phyloP scores from a whole-genome alignment of 2,329 filamentous ascomycete species.

The Sarocladium oryzae region DNA sequence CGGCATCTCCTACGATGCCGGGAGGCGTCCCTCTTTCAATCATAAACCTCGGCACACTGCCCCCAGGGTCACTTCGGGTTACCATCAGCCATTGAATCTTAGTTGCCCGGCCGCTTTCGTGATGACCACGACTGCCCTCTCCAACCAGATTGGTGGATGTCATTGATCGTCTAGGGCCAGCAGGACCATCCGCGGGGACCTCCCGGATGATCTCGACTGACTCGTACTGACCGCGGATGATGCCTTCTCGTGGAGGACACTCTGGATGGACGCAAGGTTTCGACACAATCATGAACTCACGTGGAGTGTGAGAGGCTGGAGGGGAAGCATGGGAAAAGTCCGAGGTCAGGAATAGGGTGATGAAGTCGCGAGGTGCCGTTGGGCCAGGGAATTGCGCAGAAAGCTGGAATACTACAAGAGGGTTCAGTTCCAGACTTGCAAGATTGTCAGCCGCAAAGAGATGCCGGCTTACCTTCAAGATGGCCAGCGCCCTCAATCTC shows the following conservation, averaged over 20 bases:
- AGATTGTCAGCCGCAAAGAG: no score
- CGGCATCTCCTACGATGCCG: constrained; percentile 71
- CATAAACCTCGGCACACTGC: constrained; percentile 82
- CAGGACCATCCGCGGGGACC: constrained; percentile 50
- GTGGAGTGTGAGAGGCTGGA: constrained; percentile 33
- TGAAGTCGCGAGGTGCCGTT: constrained; percentile 80
- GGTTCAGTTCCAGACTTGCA: constrained; percentile 9
- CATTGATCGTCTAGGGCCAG: constrained; percentile 22
- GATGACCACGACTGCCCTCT: constrained; percentile 11
- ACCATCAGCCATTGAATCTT: constrained; percentile 87
- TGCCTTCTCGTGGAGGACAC: constrained; percentile 62
- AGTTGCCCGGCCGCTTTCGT: constrained; percentile 25
- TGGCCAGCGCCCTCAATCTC: constrained; percentile 52
- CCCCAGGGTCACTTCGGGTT: constrained; percentile 80
- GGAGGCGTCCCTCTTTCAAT: constrained; percentile 83
- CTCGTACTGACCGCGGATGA: constrained; percentile 81
- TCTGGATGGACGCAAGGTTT: constrained; percentile 75
- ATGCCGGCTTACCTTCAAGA: constrained; percentile 47
- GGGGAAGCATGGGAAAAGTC: constrained; percentile 38
- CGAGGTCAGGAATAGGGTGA: constrained; percentile 70
- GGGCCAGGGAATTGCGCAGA: constrained; percentile 88
- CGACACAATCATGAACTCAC: constrained; percentile 82
- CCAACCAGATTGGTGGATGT: constrained; percentile 25
- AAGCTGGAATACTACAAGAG: constrained; percentile 72
- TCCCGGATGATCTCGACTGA: constrained; percentile 88